Evolutionary conservation across 805 yeast genomes (phyloP), one percentile per base, ranked within the genome.

Genomic region (Jamesozyma gamospora): DNA sequence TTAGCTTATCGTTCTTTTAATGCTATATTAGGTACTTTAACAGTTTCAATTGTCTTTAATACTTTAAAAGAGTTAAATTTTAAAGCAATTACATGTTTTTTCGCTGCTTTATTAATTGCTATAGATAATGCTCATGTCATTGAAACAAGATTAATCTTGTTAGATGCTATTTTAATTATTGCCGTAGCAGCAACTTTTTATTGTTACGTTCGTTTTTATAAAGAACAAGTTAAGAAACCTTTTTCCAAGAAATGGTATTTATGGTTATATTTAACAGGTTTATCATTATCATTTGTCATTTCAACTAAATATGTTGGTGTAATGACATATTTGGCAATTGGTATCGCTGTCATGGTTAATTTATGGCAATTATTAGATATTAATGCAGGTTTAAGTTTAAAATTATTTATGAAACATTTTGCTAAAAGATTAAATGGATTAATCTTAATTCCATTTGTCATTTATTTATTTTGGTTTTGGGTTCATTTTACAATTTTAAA

Each of bases 231-330:
- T 54, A 64, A 62, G 36, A 51, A 53, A 17, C 84, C 97, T 10
- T 90, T 85, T 58, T 55, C 83, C 13, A 49, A 49, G 31, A 46
- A 66, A 40, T 92, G 99, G 98, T 84, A 92, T 79, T 64, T 66
- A 36, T 92, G 98, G 98, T 70, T 92, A 35, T 56, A 70, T 21
- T 62, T 75, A 34, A 90, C 97, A 5, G 99, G 99, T 30, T 67
- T 85, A 8, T 70, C 90, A 1, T 71, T 92, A 42, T 85, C 96
- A 0, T 79, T 90, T 58, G 96, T 92, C 26, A 90, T 92, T 43
- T 82, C 95, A 34, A 92, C 96, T 42, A 92, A 92, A 59, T 88
- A 92, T 62, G 96, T 92, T 32, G 99, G 99, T 62, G 82, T 82
- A 8, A 82, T 92, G 69, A 87, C 97, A 0, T 92, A 81, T 60